Conservation (phyloP, 306 rosid species). For the Crotalaria pallida region DNA sequence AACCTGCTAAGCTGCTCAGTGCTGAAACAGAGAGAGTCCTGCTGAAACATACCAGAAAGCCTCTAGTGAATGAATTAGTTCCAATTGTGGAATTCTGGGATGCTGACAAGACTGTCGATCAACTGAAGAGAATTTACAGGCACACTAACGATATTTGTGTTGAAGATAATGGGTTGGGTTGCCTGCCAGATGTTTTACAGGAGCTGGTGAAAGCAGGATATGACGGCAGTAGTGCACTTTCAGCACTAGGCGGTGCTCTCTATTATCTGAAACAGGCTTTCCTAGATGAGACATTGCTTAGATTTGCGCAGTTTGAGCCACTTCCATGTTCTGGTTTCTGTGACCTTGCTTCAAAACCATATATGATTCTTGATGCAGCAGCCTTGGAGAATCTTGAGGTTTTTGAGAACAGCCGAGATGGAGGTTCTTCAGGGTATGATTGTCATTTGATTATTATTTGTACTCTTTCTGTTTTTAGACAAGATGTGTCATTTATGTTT, state of each 20-base stretch:
- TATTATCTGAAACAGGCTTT: slow-evolving; percentile 92
- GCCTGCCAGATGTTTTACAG: slow-evolving; percentile 65
- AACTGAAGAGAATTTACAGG: slow-evolving; percentile 48
- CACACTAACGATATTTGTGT: slow-evolving; percentile 19
- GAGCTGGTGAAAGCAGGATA: slow-evolving; percentile 54
- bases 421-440: slow-evolving; percentile 80
- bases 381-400: slow-evolving; percentile 94
- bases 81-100: slow-evolving; percentile 84
- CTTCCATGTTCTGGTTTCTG: slow-evolving; percentile 70
- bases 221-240: slow-evolving; percentile 66
- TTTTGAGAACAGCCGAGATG: slow-evolving; percentile 85
- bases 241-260: slow-evolving; percentile 92
- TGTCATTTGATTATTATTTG: slow-evolving; percentile 17
- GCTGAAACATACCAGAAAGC: slow-evolving; percentile 74
- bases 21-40: slow-evolving; percentile 76
- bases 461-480: not conserved
- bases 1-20: slow-evolving; percentile 76
- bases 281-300: slow-evolving; percentile 73
- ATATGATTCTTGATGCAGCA: slow-evolving; percentile 91
- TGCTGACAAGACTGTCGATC: slow-evolving; percentile 58
- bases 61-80: slow-evolving; percentile 81
- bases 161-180: slow-evolving; percentile 38
- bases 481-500: not conserved
- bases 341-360: slow-evolving; percentile 61
- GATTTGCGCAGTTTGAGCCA: slow-evolving; percentile 81